Conservation (phyloP, 2,329 filamentous ascomycete species). For the Penicillium italicum region DNA sequence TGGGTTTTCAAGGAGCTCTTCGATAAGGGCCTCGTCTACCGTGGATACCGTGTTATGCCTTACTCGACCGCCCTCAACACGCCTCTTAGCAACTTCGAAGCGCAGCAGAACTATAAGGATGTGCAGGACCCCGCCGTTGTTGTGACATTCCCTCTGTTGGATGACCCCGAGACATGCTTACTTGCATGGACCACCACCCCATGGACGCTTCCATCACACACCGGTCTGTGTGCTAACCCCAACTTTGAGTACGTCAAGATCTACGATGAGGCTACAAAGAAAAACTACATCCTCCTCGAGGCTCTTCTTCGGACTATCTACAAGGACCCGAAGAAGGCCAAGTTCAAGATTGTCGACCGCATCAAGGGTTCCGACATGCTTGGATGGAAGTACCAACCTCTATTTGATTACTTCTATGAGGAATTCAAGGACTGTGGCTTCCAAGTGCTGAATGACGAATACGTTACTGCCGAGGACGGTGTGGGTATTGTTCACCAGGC, state of each 20-base stretch:
- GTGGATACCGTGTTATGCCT: constrained; percentile 88
- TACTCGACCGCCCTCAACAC: constrained; percentile 90
- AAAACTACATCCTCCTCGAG: constrained; percentile 81
- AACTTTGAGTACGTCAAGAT: constrained; percentile 88
- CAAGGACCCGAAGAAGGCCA: constrained; percentile 93
- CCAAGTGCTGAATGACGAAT: constrained; percentile 74
- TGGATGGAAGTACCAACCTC: constrained; percentile 82
- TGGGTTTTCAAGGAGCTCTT: constrained; percentile 95
- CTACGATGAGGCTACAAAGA: constrained; percentile 73
- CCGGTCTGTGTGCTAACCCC: constrained; percentile 72
- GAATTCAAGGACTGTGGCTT: constrained; percentile 84
- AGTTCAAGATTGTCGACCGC: constrained; percentile 77
- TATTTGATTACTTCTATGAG: constrained; percentile 86
- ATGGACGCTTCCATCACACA: constrained; percentile 79
- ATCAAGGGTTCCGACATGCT: constrained; percentile 80
- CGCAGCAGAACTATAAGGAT: constrained; percentile 91
- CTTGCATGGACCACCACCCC: constrained; percentile 89
- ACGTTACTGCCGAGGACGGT: constrained; percentile 86
- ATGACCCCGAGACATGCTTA: constrained; percentile 70
- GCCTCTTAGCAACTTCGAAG: constrained; percentile 87
- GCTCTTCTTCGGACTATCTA: constrained; percentile 77
- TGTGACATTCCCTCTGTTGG: constrained; percentile 77
- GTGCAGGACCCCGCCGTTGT: constrained; percentile 87
- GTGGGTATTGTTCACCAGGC: constrained; percentile 92
- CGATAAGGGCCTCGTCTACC: constrained; percentile 85